Percentiles rank a stretch among this genome's conserved stretches.
Conservation (phyloP, 192 early-diverging fungal species). For the Podila verticillata region DNA sequence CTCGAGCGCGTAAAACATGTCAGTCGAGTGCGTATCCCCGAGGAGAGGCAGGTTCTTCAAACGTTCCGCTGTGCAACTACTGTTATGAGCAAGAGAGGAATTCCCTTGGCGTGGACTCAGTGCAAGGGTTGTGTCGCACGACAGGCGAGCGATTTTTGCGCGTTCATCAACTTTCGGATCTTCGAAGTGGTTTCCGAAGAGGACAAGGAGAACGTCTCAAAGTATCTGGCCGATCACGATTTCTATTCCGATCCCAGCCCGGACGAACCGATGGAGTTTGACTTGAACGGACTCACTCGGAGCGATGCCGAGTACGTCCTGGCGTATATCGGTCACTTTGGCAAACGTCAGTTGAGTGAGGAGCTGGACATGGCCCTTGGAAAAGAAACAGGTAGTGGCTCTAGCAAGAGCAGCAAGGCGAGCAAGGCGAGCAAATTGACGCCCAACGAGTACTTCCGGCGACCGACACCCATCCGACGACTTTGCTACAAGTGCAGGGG, state of each 20-base stretch:
- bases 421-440: too few species aligned
- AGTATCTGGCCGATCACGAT: neutral
- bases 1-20: neutral
- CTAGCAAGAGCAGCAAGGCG: neutral
- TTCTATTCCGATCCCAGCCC: slow-evolving; percentile 14
- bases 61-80: neutral
- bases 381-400: neutral
- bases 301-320: neutral
- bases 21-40: neutral
- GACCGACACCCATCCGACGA: neutral
- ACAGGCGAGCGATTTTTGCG: neutral
- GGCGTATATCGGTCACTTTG: neutral
- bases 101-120: neutral
- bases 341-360: neutral
- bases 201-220: neutral
- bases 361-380: slow-evolving; percentile 1
- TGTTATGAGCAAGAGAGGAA: too few species aligned
- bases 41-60: neutral
- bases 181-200: neutral
- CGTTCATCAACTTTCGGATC: slow-evolving; percentile 1
- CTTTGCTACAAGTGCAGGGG: slow-evolving; percentile 16
- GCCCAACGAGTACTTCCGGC: slow-evolving; percentile 1
- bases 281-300: neutral
- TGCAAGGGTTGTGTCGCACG: slow-evolving; percentile 1
- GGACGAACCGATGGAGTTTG: neutral